phyloP scores from a whole-genome alignment of 176 grass and related monocot genomes.

The Eleusine indica region DNA sequence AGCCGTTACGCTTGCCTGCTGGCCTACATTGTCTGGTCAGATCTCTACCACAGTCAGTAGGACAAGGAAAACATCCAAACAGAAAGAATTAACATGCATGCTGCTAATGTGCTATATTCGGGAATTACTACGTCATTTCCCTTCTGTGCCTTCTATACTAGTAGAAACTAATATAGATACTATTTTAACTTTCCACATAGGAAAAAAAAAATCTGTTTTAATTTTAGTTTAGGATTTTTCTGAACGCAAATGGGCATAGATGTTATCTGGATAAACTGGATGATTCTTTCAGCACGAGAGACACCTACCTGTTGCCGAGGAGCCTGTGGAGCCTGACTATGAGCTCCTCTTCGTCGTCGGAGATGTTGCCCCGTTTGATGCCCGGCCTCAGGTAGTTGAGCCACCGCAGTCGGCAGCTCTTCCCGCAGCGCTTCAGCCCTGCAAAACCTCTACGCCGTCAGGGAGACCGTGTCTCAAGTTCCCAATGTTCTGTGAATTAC shows the following conservation, averaged over 20 bases:
- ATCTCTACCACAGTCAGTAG: neutral
- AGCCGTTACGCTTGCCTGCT: neutral
- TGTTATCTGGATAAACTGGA: neutral
- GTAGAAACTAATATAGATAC: neutral
- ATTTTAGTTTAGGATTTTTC: neutral
- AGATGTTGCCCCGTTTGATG: slow-evolving; percentile 83
- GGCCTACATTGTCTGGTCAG: slow-evolving; percentile 10
- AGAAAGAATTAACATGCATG: neutral
- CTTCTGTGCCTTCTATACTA: neutral
- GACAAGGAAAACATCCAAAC: neutral
- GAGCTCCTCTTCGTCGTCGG: slow-evolving; percentile 69
- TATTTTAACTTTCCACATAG: neutral
- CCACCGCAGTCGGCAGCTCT: slow-evolving; percentile 63
- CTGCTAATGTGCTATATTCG: neutral
- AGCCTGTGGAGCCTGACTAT: slow-evolving; percentile 77
- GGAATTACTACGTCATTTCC: neutral
- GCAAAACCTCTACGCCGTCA: neutral
- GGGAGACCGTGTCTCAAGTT: neutral
- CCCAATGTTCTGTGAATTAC: neutral
- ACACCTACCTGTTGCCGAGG: slow-evolving; percentile 75
- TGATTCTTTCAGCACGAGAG: neutral
- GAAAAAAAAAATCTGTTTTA: neutral
- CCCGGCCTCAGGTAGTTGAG: slow-evolving; percentile 64
- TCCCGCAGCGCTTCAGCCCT: slow-evolving; percentile 77
- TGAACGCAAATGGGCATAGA: neutral